Percentiles rank a stretch among this genome's conserved stretches.
Evolutionary conservation across 306 rosid species (phyloP).

Genomic region (Medicago truncatula): DNA sequence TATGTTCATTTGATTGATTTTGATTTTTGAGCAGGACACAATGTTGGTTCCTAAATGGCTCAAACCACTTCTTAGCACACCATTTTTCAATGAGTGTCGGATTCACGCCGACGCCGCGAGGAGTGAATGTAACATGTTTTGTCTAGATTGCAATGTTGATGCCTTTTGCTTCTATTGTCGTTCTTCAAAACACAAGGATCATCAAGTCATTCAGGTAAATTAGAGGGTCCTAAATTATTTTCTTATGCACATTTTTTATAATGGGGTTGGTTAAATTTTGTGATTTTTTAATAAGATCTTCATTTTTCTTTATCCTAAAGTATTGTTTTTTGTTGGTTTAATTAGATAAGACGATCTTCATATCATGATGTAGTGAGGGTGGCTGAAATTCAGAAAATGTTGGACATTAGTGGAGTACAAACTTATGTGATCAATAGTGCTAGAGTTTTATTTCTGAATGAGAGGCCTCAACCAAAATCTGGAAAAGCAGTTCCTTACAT

Average conservation of each 20-base stretch:
- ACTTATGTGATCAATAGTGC: slow-evolving; percentile 96
- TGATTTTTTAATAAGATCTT: background rate
- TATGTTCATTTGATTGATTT: background rate
- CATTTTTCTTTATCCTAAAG: background rate
- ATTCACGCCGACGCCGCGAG: slow-evolving; percentile 77
- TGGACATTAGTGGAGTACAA: slow-evolving; percentile 88
- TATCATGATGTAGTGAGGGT: slow-evolving; percentile 96
- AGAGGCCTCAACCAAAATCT: slow-evolving; percentile 92
- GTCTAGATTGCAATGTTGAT: slow-evolving; percentile 75
- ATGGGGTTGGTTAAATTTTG: background rate
- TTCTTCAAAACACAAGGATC: slow-evolving; percentile 85
- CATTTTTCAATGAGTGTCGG: slow-evolving; percentile 78
- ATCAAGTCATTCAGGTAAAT: slow-evolving; percentile 87
- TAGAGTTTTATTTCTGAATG: slow-evolving; percentile 84
- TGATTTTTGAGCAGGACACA: slow-evolving; percentile 53
- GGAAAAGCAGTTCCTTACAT: slow-evolving; percentile 80
- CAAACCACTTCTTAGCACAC: slow-evolving; percentile 65
- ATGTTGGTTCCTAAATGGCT: slow-evolving; percentile 93
- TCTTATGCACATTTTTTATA: background rate
- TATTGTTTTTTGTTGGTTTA: background rate
- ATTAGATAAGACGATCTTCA: slow-evolving; percentile 85
- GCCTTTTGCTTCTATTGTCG: slow-evolving; percentile 96
- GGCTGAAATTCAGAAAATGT: slow-evolving; percentile 69
- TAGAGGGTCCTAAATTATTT: background rate
- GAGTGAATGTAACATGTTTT: slow-evolving; percentile 92